Evolutionary conservation across 345 rosid genomes (phyloP).

Genomic region (Acer campestre): DNA sequence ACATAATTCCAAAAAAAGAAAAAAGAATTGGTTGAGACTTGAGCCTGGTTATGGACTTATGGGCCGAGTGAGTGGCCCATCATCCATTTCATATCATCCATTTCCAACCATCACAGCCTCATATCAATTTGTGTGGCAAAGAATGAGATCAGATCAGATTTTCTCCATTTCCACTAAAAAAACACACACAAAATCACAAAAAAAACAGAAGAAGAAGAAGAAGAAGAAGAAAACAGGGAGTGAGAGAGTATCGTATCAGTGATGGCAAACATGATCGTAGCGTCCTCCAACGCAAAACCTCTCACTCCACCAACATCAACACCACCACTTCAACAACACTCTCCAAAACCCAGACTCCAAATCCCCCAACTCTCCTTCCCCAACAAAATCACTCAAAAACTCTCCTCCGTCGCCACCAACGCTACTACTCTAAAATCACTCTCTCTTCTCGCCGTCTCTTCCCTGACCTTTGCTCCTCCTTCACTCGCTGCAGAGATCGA

Average conservation of each 20-base stretch:
- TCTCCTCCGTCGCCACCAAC: slow-evolving; percentile 36
- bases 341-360: slow-evolving; percentile 39
- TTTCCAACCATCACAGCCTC: slow-evolving; percentile 24
- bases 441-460: slow-evolving; percentile 58
- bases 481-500: slow-evolving; percentile 80
- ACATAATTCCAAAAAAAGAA: too few relatives aligned
- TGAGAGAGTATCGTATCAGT: slow-evolving; percentile 14
- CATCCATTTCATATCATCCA: too few relatives aligned
- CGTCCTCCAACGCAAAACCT: slow-evolving; percentile 56
- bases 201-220: neutral
- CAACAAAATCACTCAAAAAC: slow-evolving; percentile 35
- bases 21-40: too few relatives aligned
- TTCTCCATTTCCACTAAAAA: slow-evolving; percentile 21
- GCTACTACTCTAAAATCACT: slow-evolving; percentile 57
- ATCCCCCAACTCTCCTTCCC: slow-evolving; percentile 38
- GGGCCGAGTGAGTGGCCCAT: too few relatives aligned
- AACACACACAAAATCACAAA: neutral
- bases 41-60: too few relatives aligned
- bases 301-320: slow-evolving; percentile 19
- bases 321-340: slow-evolving; percentile 29
- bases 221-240: neutral
- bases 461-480: slow-evolving; percentile 58
- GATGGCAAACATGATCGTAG: slow-evolving; percentile 86
- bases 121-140: slow-evolving; percentile 67
- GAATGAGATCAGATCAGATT: slow-evolving; percentile 39